A percentile compares a stretch with the other conserved stretches of the same genome.
Conservation (phyloP, 176 grass and related monocot species). For the Pontederia paniculata region DNA sequence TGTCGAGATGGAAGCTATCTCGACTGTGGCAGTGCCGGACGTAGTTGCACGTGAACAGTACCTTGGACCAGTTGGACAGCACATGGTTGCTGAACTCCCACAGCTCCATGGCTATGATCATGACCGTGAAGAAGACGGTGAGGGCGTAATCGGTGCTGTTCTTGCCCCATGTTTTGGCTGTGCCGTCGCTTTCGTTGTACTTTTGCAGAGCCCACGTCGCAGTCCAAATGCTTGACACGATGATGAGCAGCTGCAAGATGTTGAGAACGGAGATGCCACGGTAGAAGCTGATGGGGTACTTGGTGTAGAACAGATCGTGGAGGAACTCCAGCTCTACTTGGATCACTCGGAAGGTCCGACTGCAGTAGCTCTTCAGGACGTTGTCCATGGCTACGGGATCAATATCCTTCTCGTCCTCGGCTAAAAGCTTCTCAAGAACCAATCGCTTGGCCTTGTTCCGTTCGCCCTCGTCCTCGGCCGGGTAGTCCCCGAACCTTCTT, state of each 20-base stretch:
- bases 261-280: background rate
- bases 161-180: background rate
- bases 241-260: background rate
- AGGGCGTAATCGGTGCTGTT: background rate
- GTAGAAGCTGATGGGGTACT: constrained; percentile 7
- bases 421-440: background rate
- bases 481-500: background rate
- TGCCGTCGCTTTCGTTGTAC: background rate
- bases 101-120: background rate
- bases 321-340: constrained; percentile 21
- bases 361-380: too few species aligned
- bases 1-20: background rate
- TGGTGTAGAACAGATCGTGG: constrained; percentile 12
- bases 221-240: background rate
- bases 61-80: constrained; percentile 21
- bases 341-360: constrained; percentile 6
- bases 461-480: background rate
- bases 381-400: background rate
- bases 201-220: background rate
- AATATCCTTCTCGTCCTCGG: background rate
- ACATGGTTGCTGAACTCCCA: background rate
- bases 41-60: constrained; percentile 6
- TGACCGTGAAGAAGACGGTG: background rate
- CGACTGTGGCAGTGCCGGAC: background rate
- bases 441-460: background rate